A percentile compares a stretch with the other conserved stretches of the same genome.
phyloP scores from a whole-genome alignment of 2,329 filamentous ascomycete genomes.

The Xylariales sp. region DNA sequence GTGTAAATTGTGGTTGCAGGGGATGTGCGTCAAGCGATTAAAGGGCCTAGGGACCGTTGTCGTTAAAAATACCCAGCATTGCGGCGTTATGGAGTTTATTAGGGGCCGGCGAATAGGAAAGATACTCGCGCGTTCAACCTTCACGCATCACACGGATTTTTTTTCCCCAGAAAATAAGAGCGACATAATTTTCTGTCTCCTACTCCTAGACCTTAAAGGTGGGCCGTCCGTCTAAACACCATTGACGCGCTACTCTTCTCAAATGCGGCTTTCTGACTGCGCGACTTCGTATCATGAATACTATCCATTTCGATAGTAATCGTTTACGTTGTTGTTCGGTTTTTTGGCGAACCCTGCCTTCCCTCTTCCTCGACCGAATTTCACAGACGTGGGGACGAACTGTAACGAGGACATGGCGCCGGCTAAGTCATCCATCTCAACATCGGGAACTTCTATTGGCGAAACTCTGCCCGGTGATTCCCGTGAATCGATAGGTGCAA shows the following conservation, averaged over 20 bases:
- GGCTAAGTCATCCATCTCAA: conserved; percentile 71
- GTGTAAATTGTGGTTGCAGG: conserved; percentile 92
- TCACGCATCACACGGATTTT: not conserved
- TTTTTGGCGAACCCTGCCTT: conserved; percentile 65
- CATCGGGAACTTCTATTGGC: conserved; percentile 52
- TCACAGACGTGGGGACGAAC: conserved; percentile 75
- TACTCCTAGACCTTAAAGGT: not conserved
- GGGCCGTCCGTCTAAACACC: not conserved
- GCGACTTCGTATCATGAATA: conserved; percentile 37
- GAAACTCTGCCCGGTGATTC: conserved; percentile 34
- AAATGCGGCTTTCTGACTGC: conserved; percentile 30
- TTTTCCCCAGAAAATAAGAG: conserved; percentile 8
- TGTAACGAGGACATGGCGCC: conserved; percentile 77
- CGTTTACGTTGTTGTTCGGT: conserved; percentile 44
- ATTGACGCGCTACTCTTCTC: conserved; percentile 8
- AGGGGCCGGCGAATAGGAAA: conserved; percentile 8
- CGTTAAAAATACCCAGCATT: conserved; percentile 40
- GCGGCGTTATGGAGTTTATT: conserved; percentile 42
- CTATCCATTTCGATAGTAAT: conserved; percentile 8
- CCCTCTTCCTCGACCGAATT: conserved; percentile 70
- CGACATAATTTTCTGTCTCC: conserved; percentile 1
- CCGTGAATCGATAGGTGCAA: conserved; percentile 4
- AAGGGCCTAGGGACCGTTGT: conserved; percentile 39
- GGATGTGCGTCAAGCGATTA: conserved; percentile 89
- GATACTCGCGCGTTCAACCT: conserved; percentile 5